phyloP scores from a whole-genome alignment of 2,329 filamentous ascomycete species.

The Colletotrichum eleusines region DNA sequence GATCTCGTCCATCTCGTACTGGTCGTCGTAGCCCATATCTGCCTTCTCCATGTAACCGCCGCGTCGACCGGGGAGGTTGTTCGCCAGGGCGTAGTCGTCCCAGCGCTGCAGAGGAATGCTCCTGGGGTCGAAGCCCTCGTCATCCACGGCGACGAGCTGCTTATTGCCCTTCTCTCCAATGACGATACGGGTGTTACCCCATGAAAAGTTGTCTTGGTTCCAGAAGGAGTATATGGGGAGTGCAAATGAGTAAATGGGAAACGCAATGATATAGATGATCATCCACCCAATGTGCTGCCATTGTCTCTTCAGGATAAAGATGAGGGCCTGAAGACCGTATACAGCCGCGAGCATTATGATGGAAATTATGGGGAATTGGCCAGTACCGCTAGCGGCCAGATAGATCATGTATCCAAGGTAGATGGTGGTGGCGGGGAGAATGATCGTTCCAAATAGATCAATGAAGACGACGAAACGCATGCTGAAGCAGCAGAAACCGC shows the following conservation, averaged over 20 bases:
- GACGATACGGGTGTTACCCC: conserved; percentile 98
- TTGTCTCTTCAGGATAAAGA: conserved; percentile 96
- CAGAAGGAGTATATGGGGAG: conserved; percentile 98
- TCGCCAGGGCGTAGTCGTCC: conserved; percentile 92
- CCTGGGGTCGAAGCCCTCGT: conserved; percentile 89
- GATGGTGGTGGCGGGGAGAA: conserved; percentile 87
- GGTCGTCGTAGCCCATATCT: conserved; percentile 76
- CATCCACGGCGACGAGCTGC: conserved; percentile 87
- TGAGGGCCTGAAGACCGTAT: conserved; percentile 94
- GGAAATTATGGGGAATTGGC: conserved; percentile 87
- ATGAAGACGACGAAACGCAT: conserved; percentile 98
- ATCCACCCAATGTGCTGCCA: conserved; percentile 99
- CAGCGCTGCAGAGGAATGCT: conserved; percentile 95
- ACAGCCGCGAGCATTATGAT: conserved; percentile 90
- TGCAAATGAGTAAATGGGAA: conserved; percentile 91
- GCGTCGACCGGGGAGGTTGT: conserved; percentile 91
- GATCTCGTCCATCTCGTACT: conserved; percentile 98
- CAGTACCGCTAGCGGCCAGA: conserved; percentile 73
- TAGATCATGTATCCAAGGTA: conserved; percentile 94
- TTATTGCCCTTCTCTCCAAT: conserved; percentile 94
- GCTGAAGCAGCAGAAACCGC: conserved; percentile 98
- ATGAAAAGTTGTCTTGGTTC: conserved; percentile 99
- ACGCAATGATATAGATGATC: conserved; percentile 97
- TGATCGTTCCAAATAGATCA: conserved; percentile 91
- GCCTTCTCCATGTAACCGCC: conserved; percentile 76